Evolutionary conservation across 352 stramenopile genomes (phyloP), one percentile per base, ranked within the genome.

Genomic region (Phytopythium vexans): DNA sequence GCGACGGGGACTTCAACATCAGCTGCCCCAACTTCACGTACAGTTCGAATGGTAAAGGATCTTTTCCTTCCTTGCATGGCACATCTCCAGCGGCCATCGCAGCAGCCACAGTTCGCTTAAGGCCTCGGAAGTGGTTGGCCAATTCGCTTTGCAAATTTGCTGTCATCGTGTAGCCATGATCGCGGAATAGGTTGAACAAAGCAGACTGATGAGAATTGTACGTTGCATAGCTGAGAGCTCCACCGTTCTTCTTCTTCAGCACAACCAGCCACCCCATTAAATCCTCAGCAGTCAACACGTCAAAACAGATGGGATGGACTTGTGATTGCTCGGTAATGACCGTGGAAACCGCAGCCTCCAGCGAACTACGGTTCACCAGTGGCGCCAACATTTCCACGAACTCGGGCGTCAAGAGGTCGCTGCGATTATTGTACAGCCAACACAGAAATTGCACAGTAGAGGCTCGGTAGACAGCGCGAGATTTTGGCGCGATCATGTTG

Each of bases 261-360:
- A 52, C 64, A 4, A 64, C 2, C 5, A 59, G 14, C 41, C 56
- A 68, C 4, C 15, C 48, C 36, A 64, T 49, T 6, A 64, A 63
- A 27, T 54, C 39, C 8, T 48, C 15, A 21, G 38, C 48, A 14
- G 57, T 10, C 27, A 62, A 40, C 8, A 16, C 34, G 11, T 63
- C 41, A 45, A 68, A 61, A 11, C 48, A 1, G 8, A 64, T 54
- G 6, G 55, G 46, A 3, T 49, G 40, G 10, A n/a, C n/a, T n/a
- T n/a, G n/a, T n/a, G n/a, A n/a, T n/a, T n/a, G n/a, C n/a, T 54
- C 60, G 8, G 37, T 38, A 37, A 33, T n/a, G 1, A 42, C 55
- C 0, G 44, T 39, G 1, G 16, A 35, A 33, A 62, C n/a, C 31
- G 56, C 37, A 10, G 8, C 12, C 5, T 15, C 38, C 45, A 54